phyloP scores from a whole-genome alignment of 345 rosid species.

The Melaleuca alternifolia region DNA sequence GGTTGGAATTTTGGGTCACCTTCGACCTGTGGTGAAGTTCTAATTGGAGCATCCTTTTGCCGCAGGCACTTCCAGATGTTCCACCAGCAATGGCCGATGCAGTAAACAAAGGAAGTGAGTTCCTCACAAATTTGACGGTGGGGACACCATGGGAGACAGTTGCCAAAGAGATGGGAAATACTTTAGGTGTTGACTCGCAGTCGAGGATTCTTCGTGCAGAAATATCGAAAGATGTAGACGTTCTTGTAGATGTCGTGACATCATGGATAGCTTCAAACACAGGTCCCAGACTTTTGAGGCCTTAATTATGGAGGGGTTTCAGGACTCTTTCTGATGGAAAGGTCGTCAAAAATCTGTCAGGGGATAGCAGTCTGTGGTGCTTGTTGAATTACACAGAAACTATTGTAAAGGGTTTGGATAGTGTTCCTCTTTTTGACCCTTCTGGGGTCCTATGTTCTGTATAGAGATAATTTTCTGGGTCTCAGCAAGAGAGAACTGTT shows the following conservation, averaged over 20 bases:
- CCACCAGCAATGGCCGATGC: constrained; percentile 99
- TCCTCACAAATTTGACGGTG: constrained; percentile 58
- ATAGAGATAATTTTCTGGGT: neutral
- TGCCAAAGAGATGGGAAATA: constrained; percentile 81
- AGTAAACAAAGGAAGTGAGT: constrained; percentile 77
- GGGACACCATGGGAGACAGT: constrained; percentile 96
- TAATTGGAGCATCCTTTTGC: neutral
- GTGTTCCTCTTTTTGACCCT: neutral
- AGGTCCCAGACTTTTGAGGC: constrained; percentile 48
- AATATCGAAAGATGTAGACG: constrained; percentile 51
- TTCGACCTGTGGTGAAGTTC: neutral
- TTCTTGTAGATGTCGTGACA: constrained; percentile 61
- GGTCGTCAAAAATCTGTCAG: neutral
- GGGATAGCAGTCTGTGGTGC: neutral
- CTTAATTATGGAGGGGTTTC: constrained; percentile 6
- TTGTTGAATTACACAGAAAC: neutral
- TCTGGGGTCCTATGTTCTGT: neutral
- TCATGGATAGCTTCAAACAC: constrained; percentile 80
- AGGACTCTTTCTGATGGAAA: neutral
- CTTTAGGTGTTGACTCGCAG: constrained; percentile 56
- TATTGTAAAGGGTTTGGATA: neutral
- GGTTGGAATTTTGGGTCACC: neutral
- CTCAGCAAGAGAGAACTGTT: neutral
- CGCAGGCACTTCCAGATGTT: constrained; percentile 83
- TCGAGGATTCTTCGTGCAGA: constrained; percentile 54